A percentile compares a stretch with the other conserved stretches of the same genome.
phyloP scores from a whole-genome alignment of 805 yeast genomes.

The Teunomyces stri region DNA sequence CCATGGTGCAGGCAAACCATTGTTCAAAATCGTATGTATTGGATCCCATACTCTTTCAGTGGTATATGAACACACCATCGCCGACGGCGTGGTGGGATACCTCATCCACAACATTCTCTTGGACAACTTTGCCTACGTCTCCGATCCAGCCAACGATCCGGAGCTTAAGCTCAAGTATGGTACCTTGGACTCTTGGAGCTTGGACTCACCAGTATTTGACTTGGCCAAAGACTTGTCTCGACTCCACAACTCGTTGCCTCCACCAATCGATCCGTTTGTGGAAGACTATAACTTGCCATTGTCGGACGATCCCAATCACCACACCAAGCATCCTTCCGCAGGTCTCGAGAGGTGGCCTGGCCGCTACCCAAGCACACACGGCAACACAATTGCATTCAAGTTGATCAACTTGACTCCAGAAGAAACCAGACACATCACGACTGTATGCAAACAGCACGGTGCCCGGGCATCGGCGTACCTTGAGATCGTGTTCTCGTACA shows the following conservation, averaged over 20 bases:
- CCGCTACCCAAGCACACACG: slow-evolving; percentile 18
- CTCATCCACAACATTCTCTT: slow-evolving; percentile 35
- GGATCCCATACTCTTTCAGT: slow-evolving; percentile 22
- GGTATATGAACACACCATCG: slow-evolving; percentile 36
- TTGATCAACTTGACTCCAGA: slow-evolving; percentile 24
- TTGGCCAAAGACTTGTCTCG: slow-evolving; percentile 16
- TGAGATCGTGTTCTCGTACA: slow-evolving; percentile 21
- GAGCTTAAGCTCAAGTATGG: slow-evolving; percentile 12
- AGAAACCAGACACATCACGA: slow-evolving; percentile 21
- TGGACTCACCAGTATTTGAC: slow-evolving; percentile 20
- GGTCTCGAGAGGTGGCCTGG: slow-evolving; percentile 30
- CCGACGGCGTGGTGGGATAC: slow-evolving; percentile 38
- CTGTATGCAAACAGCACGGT: slow-evolving; percentile 24
- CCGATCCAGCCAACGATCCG: slow-evolving; percentile 4
- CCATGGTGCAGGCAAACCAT: slow-evolving; percentile 23
- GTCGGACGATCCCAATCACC: slow-evolving; percentile 23
- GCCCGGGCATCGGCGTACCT: slow-evolving; percentile 36
- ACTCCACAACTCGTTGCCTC: slow-evolving; percentile 30
- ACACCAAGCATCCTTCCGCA: slow-evolving; percentile 18
- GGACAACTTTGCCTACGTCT: slow-evolving; percentile 22
- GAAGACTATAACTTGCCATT: slow-evolving; percentile 26
- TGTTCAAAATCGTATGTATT: slow-evolving; percentile 26
- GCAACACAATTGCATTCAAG: slow-evolving; percentile 22
- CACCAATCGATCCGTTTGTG: slow-evolving; percentile 32
- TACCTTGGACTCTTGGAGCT: neutral